phyloP scores from a whole-genome alignment of 2,329 filamentous ascomycete genomes.

The Hortaea werneckii region DNA sequence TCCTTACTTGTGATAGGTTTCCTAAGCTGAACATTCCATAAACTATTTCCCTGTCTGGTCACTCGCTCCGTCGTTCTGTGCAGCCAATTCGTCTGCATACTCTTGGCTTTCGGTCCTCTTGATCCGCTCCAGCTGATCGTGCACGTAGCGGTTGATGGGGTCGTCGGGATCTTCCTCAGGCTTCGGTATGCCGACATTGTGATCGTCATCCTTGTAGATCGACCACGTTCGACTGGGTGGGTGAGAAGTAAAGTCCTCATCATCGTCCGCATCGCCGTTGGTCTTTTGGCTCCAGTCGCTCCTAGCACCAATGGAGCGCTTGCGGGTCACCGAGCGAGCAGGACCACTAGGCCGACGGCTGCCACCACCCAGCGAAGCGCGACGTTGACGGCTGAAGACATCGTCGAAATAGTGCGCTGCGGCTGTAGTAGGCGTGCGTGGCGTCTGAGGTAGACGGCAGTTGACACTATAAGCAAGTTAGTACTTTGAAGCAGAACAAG shows the following conservation, averaged over 20 bases:
- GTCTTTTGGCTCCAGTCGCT: constrained; percentile 54
- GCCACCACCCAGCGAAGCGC: constrained; percentile 36
- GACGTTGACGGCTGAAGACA: constrained; percentile 54
- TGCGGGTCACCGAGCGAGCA: constrained; percentile 21
- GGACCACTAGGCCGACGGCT: constrained; percentile 60
- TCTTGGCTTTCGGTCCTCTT: constrained; percentile 47
- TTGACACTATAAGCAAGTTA: constrained; percentile 54
- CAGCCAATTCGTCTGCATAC: constrained; percentile 54
- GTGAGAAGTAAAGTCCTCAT: constrained; percentile 13
- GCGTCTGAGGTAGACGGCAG: constrained; percentile 86
- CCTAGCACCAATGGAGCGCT: constrained; percentile 68
- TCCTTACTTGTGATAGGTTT: too few relatives aligned
- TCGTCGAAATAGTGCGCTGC: constrained; percentile 96
- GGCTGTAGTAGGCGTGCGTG: constrained; percentile 70
- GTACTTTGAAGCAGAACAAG: constrained; percentile 13
- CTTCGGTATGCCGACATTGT: constrained; percentile 15
- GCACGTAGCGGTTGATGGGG: constrained; percentile 73
- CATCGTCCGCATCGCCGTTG: constrained; percentile 28
- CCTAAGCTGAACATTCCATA: too few relatives aligned
- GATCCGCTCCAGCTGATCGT: constrained; percentile 66
- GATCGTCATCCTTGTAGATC: constrained; percentile 44
- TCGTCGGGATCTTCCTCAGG: constrained; percentile 32
- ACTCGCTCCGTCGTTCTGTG: constrained; percentile 30
- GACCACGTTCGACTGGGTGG: constrained; percentile 31
- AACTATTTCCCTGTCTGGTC: constrained; percentile 3